A percentile compares a stretch with the other conserved stretches of the same genome.
These are phyloP conservation scores for Ogataea ramenticola DNA, from an alignment of 805 yeast genomes.

Conservation along the genomic window DNA sequence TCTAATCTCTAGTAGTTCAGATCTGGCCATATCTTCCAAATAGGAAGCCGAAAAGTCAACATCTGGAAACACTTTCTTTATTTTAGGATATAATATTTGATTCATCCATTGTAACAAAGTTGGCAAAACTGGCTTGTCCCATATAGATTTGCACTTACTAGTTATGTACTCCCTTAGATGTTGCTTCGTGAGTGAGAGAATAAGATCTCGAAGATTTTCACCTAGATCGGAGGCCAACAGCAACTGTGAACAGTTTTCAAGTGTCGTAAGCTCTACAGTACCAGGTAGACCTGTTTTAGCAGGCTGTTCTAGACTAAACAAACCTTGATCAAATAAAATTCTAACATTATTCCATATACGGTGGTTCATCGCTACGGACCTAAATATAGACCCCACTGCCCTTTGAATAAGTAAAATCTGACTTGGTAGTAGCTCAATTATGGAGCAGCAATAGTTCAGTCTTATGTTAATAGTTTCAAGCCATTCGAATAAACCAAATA, in stretches of 20 bases:
- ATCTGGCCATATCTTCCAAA: constrained; percentile 13
- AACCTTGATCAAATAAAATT: constrained; percentile 9
- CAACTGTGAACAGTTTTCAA: not conserved
- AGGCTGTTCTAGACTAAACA: constrained; percentile 5
- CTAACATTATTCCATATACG: constrained; percentile 6
- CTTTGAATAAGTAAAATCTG: constrained; percentile 14
- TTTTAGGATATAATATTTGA: constrained; percentile 29
- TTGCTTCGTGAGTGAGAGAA: constrained; percentile 32
- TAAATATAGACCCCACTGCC: constrained; percentile 17
- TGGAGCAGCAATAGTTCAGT: constrained; percentile 6
- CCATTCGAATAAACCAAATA: constrained; percentile 10
- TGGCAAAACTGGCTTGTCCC: constrained; percentile 32
- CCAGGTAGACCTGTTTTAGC: not conserved
- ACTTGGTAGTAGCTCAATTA: constrained; percentile 6
- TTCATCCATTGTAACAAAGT: constrained; percentile 31
- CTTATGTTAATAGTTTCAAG: constrained; percentile 7
- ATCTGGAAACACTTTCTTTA: constrained; percentile 11
- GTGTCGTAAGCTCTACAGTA: not conserved
- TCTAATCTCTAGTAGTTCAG: constrained; percentile 33
- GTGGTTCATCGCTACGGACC: constrained; percentile 5
- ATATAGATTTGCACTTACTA: constrained; percentile 24
- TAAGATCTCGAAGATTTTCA: constrained; percentile 18
- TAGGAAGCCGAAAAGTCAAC: constrained; percentile 9
- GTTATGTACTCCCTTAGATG: constrained; percentile 27
- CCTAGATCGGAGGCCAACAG: constrained; percentile 4